Conservation (phyloP, 441 rosid species). For the Gossypium schwendimanii region DNA sequence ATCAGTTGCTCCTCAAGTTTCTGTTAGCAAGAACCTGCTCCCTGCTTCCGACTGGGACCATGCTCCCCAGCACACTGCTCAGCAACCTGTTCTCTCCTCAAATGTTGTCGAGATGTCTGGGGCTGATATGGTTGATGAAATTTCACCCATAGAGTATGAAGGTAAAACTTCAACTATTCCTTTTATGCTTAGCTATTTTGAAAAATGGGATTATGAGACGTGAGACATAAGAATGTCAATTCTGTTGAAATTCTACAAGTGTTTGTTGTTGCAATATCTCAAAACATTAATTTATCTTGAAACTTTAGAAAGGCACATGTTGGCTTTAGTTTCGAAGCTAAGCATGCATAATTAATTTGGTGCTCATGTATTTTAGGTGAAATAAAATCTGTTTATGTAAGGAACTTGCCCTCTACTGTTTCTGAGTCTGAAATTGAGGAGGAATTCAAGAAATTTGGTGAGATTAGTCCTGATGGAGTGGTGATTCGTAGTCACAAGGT, state of each 20-base stretch:
- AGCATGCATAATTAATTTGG: not conserved
- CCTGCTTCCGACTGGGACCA: conserved; percentile 39
- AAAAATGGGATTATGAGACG: not conserved
- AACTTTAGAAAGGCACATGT: not conserved
- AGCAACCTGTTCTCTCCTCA: conserved; percentile 23
- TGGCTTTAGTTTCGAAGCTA: conserved; percentile 5
- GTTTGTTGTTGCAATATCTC: conserved; percentile 1
- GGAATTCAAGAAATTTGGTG: conserved; percentile 64
- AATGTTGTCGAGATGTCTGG: conserved; percentile 34
- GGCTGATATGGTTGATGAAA: conserved; percentile 35
- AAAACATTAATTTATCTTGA: not conserved
- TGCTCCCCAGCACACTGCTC: conserved; percentile 25
- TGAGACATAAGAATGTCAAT: not conserved
- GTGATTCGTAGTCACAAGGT: conserved; percentile 71
- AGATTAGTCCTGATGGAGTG: conserved; percentile 50
- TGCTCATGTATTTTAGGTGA: conserved; percentile 39
- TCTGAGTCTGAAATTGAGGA: conserved; percentile 61
- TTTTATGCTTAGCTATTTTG: not conserved
- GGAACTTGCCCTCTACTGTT: conserved; percentile 46
- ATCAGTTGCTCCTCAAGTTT: conserved; percentile 28
- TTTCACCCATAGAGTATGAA: conserved; percentile 39
- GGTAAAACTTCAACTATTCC: conserved; percentile 27
- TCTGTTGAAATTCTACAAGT: not conserved
- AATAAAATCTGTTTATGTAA: conserved; percentile 57
- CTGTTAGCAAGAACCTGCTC: conserved; percentile 29